Conservation (phyloP, 768 basidiomycete genomes). For the Lentinus brumalis region DNA sequence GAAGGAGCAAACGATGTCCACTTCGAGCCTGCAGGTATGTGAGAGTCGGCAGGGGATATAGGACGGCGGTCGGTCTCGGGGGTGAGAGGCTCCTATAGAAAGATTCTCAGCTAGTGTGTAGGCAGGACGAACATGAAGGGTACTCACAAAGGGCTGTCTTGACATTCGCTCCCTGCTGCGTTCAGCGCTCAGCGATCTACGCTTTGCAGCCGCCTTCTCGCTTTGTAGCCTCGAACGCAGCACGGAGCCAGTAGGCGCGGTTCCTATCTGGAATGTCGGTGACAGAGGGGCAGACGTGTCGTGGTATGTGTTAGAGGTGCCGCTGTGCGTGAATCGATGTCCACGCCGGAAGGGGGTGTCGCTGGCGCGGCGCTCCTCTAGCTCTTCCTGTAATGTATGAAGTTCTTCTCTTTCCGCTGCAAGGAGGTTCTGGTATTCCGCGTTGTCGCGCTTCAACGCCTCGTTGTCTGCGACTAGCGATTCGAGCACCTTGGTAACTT, state of each 20-base stretch:
- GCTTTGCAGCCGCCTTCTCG: conserved; percentile 7
- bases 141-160: conserved; percentile 37
- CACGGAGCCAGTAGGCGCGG: conserved; percentile 23
- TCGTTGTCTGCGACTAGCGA: conserved; percentile 88
- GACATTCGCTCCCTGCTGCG: conserved; percentile 39
- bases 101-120: conserved; percentile 2
- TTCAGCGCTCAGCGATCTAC: conserved; percentile 40
- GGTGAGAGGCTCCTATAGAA: conserved; percentile 45
- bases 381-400: conserved; percentile 66
- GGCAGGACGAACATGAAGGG: neutral
- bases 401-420: conserved; percentile 78
- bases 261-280: conserved; percentile 28
- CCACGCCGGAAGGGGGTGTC: conserved; percentile 19
- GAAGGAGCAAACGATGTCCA: conserved; percentile 29
- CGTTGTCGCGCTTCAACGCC: conserved; percentile 75
- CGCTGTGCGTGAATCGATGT: conserved; percentile 25
- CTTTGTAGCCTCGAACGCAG: conserved; percentile 22
- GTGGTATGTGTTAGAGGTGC: conserved; percentile 15
- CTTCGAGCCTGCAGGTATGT: conserved; percentile 29
- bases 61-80: conserved; percentile 46
- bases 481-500: conserved; percentile 72
- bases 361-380: conserved; percentile 69
- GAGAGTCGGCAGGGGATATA: conserved; percentile 44
- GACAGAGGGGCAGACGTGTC: conserved; percentile 21
- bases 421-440: conserved; percentile 74